phyloP scores from a whole-genome alignment of 1,139 yeast species.

The Hemisphaericaspora xylofermentans region DNA sequence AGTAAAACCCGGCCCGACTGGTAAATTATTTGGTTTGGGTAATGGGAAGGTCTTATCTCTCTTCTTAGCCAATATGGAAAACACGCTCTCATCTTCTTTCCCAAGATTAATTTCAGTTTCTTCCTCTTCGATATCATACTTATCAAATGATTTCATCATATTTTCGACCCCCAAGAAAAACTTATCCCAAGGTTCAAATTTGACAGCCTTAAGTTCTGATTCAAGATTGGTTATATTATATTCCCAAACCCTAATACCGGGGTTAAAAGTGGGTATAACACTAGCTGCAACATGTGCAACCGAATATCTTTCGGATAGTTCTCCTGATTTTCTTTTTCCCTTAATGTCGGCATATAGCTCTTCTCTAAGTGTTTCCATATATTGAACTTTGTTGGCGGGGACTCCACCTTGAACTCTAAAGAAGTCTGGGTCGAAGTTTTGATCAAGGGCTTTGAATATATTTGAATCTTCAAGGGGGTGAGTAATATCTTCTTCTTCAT shows the following conservation, averaged over 20 bases:
- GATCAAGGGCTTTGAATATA: conserved; percentile 14
- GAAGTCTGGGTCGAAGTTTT: conserved; percentile 18
- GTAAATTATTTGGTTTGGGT: conserved; percentile 51
- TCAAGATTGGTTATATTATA: conserved; percentile 64
- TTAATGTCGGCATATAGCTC: conserved; percentile 49
- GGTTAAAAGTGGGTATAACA: conserved; percentile 83
- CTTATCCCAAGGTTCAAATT: conserved; percentile 49
- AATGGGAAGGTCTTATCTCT: conserved; percentile 69
- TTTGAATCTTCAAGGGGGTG: conserved; percentile 19
- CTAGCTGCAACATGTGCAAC: conserved; percentile 72
- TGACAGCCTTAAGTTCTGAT: conserved; percentile 16
- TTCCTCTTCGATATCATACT: conserved; percentile 19
- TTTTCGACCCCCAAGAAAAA: conserved; percentile 51
- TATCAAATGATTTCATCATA: conserved; percentile 26
- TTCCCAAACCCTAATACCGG: conserved; percentile 83
- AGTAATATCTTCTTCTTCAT: conserved; percentile 16
- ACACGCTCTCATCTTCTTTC: conserved; percentile 12
- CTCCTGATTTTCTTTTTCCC: conserved; percentile 45
- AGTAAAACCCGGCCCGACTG: conserved; percentile 73
- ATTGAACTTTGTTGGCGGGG: conserved; percentile 62
- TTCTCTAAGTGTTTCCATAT: conserved; percentile 57
- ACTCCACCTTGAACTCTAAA: conserved; percentile 52
- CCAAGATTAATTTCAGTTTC: conserved; percentile 4
- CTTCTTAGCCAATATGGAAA: conserved; percentile 16
- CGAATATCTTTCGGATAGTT: conserved; percentile 57